phyloP scores from a whole-genome alignment of 164 flowering plant genomes.

The Dillenia turbinata region DNA sequence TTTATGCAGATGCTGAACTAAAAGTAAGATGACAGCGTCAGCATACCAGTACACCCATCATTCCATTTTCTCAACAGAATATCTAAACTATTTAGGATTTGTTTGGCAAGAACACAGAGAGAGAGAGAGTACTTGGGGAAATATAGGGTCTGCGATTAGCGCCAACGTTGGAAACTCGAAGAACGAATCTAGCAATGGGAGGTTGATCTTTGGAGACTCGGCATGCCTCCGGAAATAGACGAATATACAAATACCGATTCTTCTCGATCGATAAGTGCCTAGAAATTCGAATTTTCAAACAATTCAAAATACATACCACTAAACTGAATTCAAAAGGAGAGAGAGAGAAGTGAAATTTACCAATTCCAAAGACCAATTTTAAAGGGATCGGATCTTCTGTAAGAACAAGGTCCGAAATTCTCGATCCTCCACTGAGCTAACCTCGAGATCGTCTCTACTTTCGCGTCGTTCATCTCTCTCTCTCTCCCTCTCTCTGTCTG shows the following conservation, averaged over 20 bases:
- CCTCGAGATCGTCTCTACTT: slow-evolving; percentile 36
- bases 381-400: slow-evolving; percentile 77
- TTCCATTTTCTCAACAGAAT: no score
- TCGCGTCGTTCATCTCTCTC: neutral
- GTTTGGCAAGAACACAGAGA: neutral
- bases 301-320: neutral
- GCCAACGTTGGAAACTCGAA: slow-evolving; percentile 54
- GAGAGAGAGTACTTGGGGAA: slow-evolving; percentile 47
- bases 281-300: neutral
- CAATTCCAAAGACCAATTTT: slow-evolving; percentile 92
- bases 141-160: slow-evolving; percentile 46
- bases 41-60: no score
- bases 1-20: no score
- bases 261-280: slow-evolving; percentile 85
- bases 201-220: slow-evolving; percentile 73
- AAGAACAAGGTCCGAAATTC: slow-evolving; percentile 64
- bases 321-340: neutral
- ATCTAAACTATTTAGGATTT: no score
- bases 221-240: slow-evolving; percentile 72
- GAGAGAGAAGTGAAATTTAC: slow-evolving; percentile 24
- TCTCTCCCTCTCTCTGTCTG: neutral
- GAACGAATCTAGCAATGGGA: slow-evolving; percentile 69
- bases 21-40: no score
- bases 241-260: slow-evolving; percentile 63
- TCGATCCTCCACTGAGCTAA: slow-evolving; percentile 89